phyloP scores from a whole-genome alignment of 1,284 basidiomycete species.

The Malassezia slooffiae region DNA sequence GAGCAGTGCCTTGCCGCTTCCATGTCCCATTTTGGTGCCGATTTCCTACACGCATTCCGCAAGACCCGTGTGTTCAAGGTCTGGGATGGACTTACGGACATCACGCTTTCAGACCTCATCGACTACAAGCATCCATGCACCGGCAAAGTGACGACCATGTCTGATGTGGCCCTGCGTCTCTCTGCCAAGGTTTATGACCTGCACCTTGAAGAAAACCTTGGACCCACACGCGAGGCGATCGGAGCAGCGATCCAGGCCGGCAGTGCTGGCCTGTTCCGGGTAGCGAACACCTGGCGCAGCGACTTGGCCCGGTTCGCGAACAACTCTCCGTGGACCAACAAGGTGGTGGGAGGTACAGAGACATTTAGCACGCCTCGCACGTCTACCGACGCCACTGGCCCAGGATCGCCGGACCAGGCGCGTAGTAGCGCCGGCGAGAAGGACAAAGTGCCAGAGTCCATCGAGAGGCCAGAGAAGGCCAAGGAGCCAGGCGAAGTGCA shows the following conservation, averaged over 20 bases:
- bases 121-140: slow-evolving; percentile 40
- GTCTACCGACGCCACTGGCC: no score
- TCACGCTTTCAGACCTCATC: slow-evolving; percentile 40
- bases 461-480: no score
- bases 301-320: slow-evolving; percentile 23
- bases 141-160: slow-evolving; percentile 36
- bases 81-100: slow-evolving; percentile 36
- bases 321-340: no score
- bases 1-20: slow-evolving; percentile 13
- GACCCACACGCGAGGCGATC: slow-evolving; percentile 35
- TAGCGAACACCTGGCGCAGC: slow-evolving; percentile 33
- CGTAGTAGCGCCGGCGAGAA: no score
- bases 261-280: slow-evolving; percentile 27
- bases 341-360: no score
- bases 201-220: slow-evolving; percentile 40
- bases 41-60: slow-evolving; percentile 33
- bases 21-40: slow-evolving; percentile 26
- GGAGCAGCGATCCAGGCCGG: slow-evolving; percentile 35
- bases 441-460: no score
- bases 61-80: slow-evolving; percentile 23
- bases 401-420: no score
- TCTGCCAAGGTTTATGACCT: slow-evolving; percentile 39
- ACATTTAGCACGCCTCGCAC: no score
- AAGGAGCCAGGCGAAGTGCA: no score
- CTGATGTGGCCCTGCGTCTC: slow-evolving; percentile 39